Evolutionary conservation across 805 yeast genomes (phyloP), one percentile per base, ranked within the genome.

Genomic region (Torulaspora gathmanii): DNA sequence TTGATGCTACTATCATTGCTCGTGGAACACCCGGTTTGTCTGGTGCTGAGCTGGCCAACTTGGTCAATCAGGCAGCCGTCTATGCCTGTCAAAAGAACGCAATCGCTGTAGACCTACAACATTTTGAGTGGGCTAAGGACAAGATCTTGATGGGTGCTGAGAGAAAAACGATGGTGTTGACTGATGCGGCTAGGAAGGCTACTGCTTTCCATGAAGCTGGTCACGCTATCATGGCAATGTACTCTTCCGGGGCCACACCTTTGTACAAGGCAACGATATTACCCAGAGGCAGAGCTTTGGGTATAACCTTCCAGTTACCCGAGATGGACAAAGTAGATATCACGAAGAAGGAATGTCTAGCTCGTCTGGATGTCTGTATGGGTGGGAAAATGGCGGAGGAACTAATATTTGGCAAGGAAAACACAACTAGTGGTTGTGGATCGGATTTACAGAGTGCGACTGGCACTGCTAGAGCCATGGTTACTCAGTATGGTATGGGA

Each of bases 161-260:
- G 57, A 85, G 95, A 66, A 87, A 86, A 70, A 86, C 96, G 20
- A 91, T 91, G 98, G 97, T 93, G 31, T 78, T 93, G 72, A 90
- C 99, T 23, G 97, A 93, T 65, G 96, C 91, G 50, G 79, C 95
- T 0, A 79, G 97, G 67, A 80, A 78, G 57, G 89, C 91, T 53
- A 93, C 99, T 13, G 99, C 99, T 1, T 93, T 82, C 67, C 99
- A 93, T 69, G 99, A 93, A 71, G 99, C 99, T 15, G 99, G 99
- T 3, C 99, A 93, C 70, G 99, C 99, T 4, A 87, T 93, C 46
- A 89, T 91, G 86, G 98, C 99, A 9, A 77, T 93, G 80, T 93
- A 77, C 66, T 87, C 96, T 4, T 82, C 83, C 12, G 96, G 95
- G 15, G 97, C 99, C 3, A 89, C 96, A 2, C 90, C 96, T 1